Base-by-base conservation (phyloP, 768 basidiomycete species). In the Tubosaeta brunneosetosa region DNA sequence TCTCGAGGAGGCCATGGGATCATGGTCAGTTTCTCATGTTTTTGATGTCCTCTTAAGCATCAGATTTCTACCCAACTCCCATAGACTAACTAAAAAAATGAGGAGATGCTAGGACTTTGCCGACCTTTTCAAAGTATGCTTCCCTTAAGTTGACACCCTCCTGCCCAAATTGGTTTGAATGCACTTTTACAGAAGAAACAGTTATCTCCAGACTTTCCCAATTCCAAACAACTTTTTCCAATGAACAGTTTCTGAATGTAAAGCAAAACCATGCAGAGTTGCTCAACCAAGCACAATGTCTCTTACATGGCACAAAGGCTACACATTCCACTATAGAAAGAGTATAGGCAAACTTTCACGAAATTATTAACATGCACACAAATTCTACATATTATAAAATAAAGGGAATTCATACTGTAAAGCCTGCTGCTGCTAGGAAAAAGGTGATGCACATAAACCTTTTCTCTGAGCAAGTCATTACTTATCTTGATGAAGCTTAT, bases 371-470 rank as follows among this genome's bases (percentile, higher is more conserved):
- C n/a, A 32, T 55, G 33, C 6, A n/a, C 4, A 55, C 54, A 6
- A 55, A 55, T 19, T 47, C 54, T 17, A 51, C 0, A 29, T 43
- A 4, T 36, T 55, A 55, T 44, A 47, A 12, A 17, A 8, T 55
- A 2, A 55, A 27, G n/a, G 54, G 46, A 32, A 43, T 55, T 16
- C 8, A 47, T 11, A 4, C 12, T 32, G 4, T 8, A 2, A 53
- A 38, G 47, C 2, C 4, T 0, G 38, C 33, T 2, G 0, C 19
- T n/a, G n/a, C n/a, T n/a, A n/a, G n/a, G 49, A 53, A 34, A 17
- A 53, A 40, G 25, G 43, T 45, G 7, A 53, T 49, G 43, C 16
- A 37, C n/a, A 53, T 53, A 4, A 53, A 53, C 27, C 36, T 53
- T 1, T 34, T 47, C 4, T 19, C 42, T 7, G 42, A 33, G 1